Evolutionary conservation across 140 eudicot genomes (phyloP), one percentile per base, ranked within the genome.

Genomic region (Flaveria floridana): DNA sequence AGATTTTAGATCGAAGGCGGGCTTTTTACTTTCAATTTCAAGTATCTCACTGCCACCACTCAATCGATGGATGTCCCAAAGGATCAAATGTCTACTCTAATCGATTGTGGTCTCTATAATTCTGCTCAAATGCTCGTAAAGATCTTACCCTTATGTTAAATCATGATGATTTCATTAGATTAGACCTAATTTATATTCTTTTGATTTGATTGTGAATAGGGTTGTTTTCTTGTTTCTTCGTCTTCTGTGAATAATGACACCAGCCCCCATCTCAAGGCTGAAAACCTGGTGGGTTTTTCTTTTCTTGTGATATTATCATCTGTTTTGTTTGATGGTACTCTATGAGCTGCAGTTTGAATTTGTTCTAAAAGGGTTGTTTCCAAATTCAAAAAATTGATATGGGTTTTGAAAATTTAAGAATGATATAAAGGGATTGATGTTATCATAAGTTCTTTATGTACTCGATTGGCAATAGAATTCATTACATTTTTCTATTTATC

Each of bases 61-160:
- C 68, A 39, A 41, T 64, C 72, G 62, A 92, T 87, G 96, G 96
- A 92, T 39, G 85, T 83, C 0, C 90, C 95, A 5, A 92, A 82
- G 53, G 97, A 92, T 82, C 91, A 92, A 68, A 74, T 92, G 73
- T 55, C 87, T 15, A 83, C 85, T 11, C 88, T 92, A 3, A 86
- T 92, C 50, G 98, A 92, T 72, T 84, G 84, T 37, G 98, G 98
- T 75, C 92, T 92, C 74, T 86, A 80, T 86, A 76, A 68, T 75
- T 92, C 98, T 16, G 98, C 98, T 68, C 89, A 92, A 82, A 78
- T 92, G 76, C 96, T 92, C 73, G 97, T 92, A 88, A 64, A 52
- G 23, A 48, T 79, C 79, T 79, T 79, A 2, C 73, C 73, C 19
- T 41, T 53, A 72, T 10, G 39, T 0, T 25, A 18, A 41, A 18